These are phyloP conservation scores for Auriculariales sp. DNA, from an alignment of 768 basidiomycete species.

Conservation along the genomic window DNA sequence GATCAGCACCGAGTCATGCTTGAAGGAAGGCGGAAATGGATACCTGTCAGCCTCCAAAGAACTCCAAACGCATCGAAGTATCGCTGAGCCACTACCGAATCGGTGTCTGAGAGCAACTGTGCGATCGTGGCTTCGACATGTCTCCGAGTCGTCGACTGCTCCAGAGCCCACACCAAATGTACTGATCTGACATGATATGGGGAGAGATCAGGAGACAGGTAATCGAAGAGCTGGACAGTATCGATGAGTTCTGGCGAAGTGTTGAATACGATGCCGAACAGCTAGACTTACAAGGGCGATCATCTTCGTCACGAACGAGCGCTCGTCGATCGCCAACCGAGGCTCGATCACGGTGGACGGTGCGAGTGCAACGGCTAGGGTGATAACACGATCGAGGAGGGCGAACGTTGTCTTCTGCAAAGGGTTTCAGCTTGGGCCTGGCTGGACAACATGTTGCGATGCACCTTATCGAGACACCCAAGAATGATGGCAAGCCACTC, in stretches of 20 bases:
- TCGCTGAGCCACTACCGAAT: constrained; percentile 30
- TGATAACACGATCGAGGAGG: constrained; percentile 47
- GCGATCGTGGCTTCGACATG: constrained; percentile 68
- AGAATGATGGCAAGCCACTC: constrained; percentile 50
- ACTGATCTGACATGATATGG: constrained; percentile 74
- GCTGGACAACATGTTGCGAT: neutral
- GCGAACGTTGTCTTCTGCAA: constrained; percentile 48
- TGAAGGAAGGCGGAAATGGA: constrained; percentile 8
- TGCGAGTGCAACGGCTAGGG: constrained; percentile 40
- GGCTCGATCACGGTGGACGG: constrained; percentile 36
- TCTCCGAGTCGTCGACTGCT: constrained; percentile 34
- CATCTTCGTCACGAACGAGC: constrained; percentile 42
- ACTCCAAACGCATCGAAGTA: constrained; percentile 83
- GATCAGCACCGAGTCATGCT: neutral
- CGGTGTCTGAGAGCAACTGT: constrained; percentile 46
- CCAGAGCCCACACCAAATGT: constrained; percentile 68
- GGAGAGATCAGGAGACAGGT: constrained; percentile 49
- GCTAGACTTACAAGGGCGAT: constrained; percentile 31
- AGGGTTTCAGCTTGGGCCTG: constrained; percentile 5
- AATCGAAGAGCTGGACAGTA: constrained; percentile 46
- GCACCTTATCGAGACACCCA: constrained; percentile 38
- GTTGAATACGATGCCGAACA: too few species aligned
- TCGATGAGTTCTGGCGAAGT: neutral
- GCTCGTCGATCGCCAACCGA: constrained; percentile 36
- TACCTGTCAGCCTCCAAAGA: constrained; percentile 81